These are phyloP conservation scores for Alliaria petiolata DNA, from an alignment of 345 rosid species.

Conservation along the genomic window DNA sequence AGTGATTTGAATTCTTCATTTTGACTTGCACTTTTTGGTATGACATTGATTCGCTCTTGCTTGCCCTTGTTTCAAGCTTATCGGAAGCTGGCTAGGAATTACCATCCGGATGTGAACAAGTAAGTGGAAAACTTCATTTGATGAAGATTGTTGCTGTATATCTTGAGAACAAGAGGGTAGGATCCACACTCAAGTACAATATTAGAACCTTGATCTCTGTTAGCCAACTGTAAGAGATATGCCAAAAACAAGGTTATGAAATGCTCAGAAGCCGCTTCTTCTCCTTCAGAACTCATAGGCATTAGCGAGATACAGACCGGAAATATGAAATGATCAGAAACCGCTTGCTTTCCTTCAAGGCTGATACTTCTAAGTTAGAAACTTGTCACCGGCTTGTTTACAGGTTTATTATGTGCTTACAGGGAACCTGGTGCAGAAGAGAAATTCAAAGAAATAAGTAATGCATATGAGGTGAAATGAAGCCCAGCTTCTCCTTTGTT, in stretches of 20 bases:
- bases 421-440: slow-evolving; percentile 92
- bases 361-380: background rate
- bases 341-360: background rate
- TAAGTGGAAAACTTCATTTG: slow-evolving; percentile 33
- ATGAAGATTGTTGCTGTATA: background rate
- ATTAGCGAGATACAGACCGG: background rate
- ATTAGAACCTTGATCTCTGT: background rate
- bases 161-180: background rate
- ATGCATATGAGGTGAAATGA: slow-evolving; percentile 84
- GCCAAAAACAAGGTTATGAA: background rate
- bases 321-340: background rate
- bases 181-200: background rate
- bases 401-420: slow-evolving; percentile 15
- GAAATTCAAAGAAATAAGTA: slow-evolving; percentile 96
- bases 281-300: background rate
- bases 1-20: background rate
- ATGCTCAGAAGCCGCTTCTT: too few relatives aligned
- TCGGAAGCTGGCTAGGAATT: slow-evolving; percentile 91
- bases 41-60: background rate
- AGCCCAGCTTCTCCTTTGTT: background rate
- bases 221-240: background rate
- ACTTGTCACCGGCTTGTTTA: background rate
- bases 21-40: background rate
- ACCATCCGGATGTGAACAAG: slow-evolving; percentile 99
- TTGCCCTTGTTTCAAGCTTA: slow-evolving; percentile 61